Conservation (phyloP, 495 filamentous ascomycete genomes). For the Podospora sp. region DNA sequence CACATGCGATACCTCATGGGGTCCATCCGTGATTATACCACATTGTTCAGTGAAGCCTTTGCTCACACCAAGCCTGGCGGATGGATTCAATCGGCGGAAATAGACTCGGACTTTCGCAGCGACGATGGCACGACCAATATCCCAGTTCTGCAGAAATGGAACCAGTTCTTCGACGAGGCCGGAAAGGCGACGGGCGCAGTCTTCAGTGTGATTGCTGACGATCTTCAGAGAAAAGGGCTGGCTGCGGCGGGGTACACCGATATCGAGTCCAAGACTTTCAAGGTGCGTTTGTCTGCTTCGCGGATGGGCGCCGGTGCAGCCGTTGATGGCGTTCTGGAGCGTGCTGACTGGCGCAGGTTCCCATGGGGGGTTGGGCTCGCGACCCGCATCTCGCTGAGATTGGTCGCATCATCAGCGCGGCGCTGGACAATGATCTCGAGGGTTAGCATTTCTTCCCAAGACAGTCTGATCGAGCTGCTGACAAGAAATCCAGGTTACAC, state of each 20-base stretch:
- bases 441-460: neutral
- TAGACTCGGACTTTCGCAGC: neutral
- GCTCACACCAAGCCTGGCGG: neutral
- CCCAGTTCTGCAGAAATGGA: conserved; percentile 5
- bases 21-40: neutral
- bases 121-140: conserved; percentile 1
- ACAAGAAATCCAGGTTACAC: conserved; percentile 5
- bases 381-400: conserved; percentile 3
- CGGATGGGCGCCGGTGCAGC: neutral
- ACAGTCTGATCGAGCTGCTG: neutral
- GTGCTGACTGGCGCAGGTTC: neutral
- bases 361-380: conserved; percentile 8
- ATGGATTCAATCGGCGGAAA: conserved; percentile 3
- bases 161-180: neutral
- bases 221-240: neutral
- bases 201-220: conserved; percentile 7
- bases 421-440: conserved; percentile 6
- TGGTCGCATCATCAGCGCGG: neutral
- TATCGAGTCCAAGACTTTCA: conserved; percentile 4
- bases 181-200: neutral
- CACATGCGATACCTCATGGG: conserved; percentile 11
- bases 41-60: neutral
- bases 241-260: conserved; percentile 2
- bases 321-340: neutral
- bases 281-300: neutral